A percentile compares a stretch with the other conserved stretches of the same genome.
These are phyloP conservation scores for Stromatinia cepivora DNA, from an alignment of 2,329 filamentous ascomycete species.

Conservation along the genomic window DNA sequence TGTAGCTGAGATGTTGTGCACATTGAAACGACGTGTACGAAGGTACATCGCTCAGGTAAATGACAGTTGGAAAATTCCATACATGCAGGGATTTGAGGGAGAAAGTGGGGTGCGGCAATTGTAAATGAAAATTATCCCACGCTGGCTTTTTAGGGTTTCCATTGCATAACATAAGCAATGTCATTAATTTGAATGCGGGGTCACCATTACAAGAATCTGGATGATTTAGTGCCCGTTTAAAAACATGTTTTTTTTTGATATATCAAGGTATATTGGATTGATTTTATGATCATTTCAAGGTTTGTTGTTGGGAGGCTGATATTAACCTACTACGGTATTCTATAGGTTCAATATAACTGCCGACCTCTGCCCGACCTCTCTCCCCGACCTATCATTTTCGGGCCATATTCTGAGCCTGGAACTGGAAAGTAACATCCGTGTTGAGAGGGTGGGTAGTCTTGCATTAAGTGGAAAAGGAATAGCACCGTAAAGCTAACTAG, in stretches of 20 bases:
- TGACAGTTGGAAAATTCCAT: background rate
- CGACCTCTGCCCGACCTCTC: background rate
- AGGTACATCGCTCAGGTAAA: background rate
- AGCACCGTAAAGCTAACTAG: too few relatives aligned
- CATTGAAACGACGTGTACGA: background rate
- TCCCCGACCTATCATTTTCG: background rate
- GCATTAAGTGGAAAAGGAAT: too few relatives aligned
- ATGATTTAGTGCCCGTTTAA: background rate
- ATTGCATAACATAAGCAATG: too few relatives aligned
- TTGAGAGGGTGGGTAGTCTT: too few relatives aligned
- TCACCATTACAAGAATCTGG: background rate
- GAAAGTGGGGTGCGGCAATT: conserved; percentile 9
- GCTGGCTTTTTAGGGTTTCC: background rate
- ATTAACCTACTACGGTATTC: background rate
- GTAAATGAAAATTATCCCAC: background rate
- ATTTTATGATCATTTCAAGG: background rate
- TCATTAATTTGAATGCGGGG: background rate
- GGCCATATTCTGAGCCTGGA: background rate
- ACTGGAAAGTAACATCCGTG: background rate
- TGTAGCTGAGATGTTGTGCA: background rate
- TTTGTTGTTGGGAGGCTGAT: background rate
- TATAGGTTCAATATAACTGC: background rate
- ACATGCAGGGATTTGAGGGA: background rate
- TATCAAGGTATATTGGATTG: too few relatives aligned
- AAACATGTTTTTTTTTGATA: background rate